These are phyloP conservation scores for Fusarium sulawesiense DNA, from an alignment of 2,329 filamentous ascomycete species.

Conservation along the genomic window DNA sequence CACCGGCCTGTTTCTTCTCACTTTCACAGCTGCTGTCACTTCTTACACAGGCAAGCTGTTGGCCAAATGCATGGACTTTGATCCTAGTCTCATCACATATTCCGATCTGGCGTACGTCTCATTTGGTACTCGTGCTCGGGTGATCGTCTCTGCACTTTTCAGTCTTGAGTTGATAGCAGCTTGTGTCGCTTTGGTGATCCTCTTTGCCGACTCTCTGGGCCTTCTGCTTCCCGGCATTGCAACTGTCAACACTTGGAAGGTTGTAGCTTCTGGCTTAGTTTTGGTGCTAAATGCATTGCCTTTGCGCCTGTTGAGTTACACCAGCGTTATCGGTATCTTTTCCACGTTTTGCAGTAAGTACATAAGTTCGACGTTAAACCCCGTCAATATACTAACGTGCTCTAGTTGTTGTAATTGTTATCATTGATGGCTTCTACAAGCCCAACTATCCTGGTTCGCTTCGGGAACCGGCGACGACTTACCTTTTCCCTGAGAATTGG, in stretches of 20 bases:
- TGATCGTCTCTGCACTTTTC: slow-evolving; percentile 87
- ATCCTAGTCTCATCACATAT: slow-evolving; percentile 89
- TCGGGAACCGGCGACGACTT: slow-evolving; percentile 80
- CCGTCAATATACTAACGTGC: slow-evolving; percentile 2
- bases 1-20: slow-evolving; percentile 79
- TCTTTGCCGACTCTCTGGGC: slow-evolving; percentile 92
- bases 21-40: slow-evolving; percentile 79
- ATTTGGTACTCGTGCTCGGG: slow-evolving; percentile 83
- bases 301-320: slow-evolving; percentile 85
- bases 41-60: slow-evolving; percentile 87
- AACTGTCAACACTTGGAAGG: slow-evolving; percentile 81
- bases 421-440: slow-evolving; percentile 89
- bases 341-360: slow-evolving; percentile 86
- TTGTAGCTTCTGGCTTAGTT: slow-evolving; percentile 81
- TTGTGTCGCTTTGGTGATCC: slow-evolving; percentile 87
- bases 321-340: slow-evolving; percentile 91
- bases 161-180: slow-evolving; percentile 87
- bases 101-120: slow-evolving; percentile 93
- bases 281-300: slow-evolving; percentile 88
- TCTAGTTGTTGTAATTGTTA: slow-evolving; percentile 83
- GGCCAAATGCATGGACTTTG: slow-evolving; percentile 88
- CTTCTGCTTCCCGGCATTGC: slow-evolving; percentile 78
- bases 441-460: slow-evolving; percentile 83
- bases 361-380: neutral
- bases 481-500: slow-evolving; percentile 89